Evolutionary conservation across 805 yeast species (phyloP), one percentile per base, ranked within the genome.

Genomic region (Zygosaccharomyces lentus): DNA sequence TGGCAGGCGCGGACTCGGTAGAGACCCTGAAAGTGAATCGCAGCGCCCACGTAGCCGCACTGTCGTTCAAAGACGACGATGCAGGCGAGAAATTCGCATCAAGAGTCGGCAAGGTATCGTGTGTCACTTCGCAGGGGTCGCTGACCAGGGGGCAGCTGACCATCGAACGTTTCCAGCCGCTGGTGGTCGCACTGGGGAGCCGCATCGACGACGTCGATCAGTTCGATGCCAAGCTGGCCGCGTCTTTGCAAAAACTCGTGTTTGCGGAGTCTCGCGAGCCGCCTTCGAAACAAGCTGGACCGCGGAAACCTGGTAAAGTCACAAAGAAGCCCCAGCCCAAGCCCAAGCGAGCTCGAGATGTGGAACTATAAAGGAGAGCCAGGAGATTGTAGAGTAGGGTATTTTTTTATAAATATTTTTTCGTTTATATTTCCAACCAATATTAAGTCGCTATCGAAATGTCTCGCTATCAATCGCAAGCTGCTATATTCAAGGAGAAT

Each of bases 11-110:
- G 2, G 37, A 49, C 7, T 59, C 65, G 61, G 48, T 46, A 24
- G 63, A 57, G 9, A 36, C 62, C 8, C 19, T 59, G 15, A 40
- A 52, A 7, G 43, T 62, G 3, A 60, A 61, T 45, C 63, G 57
- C 38, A 58, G 52, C 38, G 59, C 65, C 2, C 50, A 43, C 15
- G 55, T 59, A 32, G 65, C 64, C 19, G 61, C 60, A 2, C 41
- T 61, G 5, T 47, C 61, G n/a, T 56, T 62, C 34, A 52, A 53
- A 34, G 41, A 37, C 29, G 48, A 39, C 9, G 47, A 39, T 3
- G 36, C 53, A 9, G 52, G 55, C 13, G 25, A 24, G 9, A 49
- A 49, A 29, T 57, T 58, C 40, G 43, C 45, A 4, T 35, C 49
- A 4, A 24, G 32, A 12, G 6, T 56, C 9, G 38, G 41, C 6